Evolutionary conservation across 116 monocot species (phyloP), one percentile per base, ranked within the genome.

Genomic region (Iris pallida): DNA sequence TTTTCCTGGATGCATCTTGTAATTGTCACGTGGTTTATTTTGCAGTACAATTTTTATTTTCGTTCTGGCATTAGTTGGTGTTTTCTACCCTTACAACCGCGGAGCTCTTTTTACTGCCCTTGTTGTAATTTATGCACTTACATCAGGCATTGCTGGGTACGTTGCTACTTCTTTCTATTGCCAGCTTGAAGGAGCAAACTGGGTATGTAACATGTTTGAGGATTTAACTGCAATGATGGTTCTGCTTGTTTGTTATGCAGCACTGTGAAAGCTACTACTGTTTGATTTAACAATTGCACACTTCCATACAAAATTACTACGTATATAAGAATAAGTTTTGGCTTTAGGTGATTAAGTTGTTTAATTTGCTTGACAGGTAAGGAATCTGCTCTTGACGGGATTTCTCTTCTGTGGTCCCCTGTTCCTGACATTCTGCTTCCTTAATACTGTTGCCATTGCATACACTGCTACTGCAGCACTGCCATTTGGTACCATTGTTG

Each of bases 141-240:
- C 92, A 72, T 92, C 92, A 68, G 88, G 88, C 12, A 83, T 88
- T 61, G 88, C 92, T 75, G 92, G 92, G 9, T 92, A 88, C 68
- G 75, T 75, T 67, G 83, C 88, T 0, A 83, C 92, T 15, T 85
- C 86, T 66, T 92, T 92, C 75, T 92, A 92, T 67, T 79, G 83
- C 59, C 92, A 92, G 65, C 83, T 88, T 69, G 92, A 92, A 67
- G 92, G 92, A 77, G 56, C 83, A 74, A 88, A 88, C 57, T 92
- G 92, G 92, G 92, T 92, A 76, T 56, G 73, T 66, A n/a, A n/a
- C n/a, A n/a, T n/a, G 4, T 42, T 16, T 12, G 9, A 12, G 6
- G 8, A 8, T 19, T 15, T 11, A 60, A 8, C 60, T 15, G 4
- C 15, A 40, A 30, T 60, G 60, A 8, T 60, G 60, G 60, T 68